Base-by-base conservation (phyloP, 257 asterid species). In the Plantago elongata region DNA sequence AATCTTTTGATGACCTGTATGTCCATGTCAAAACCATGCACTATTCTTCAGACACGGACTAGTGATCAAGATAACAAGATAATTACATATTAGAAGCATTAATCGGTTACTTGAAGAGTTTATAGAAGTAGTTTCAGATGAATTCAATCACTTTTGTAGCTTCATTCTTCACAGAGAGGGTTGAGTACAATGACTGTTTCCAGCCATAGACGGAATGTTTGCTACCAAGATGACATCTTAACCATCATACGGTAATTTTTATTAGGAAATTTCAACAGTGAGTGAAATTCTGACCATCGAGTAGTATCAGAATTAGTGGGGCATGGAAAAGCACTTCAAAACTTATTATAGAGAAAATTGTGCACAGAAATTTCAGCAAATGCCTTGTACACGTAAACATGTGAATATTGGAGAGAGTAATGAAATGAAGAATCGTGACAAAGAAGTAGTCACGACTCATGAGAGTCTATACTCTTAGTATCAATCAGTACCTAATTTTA, bases 1-100 rank as follows among this genome's bases (percentile, higher is more conserved):
- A 85, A 54, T 79, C 81, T 81, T 89, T 83, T 27, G 97, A 70
- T 54, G 89, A 75, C 92, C 99, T 92, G 97, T 87, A 80, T 81
- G 77, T 78, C 71, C 79, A 79, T 64, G 82, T 62, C 78, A 84
- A 87, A 86, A 78, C 69, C 76, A 79, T 56, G 61, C 17, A 78
- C 67, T 62, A 72, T 65, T 74, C 70, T 79, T 78, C 76, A 78
- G 78, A 57, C 76, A 57, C 27, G 27, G 72, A 5, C 54, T 13
- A 30, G 60, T 65, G 65, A 45, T 50, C 52, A 74, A 61, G 61
- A 75, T 64, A 67, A 61, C 47, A 75, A 43, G 77, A 69, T 64
- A 67, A 61, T 48, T 72, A 43, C 75, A 69, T 60, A 34, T 61
- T 50, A 63, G 40, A 54, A 62, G 59, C 50, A 54, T 30, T 52